Evolutionary conservation across 345 rosid species (phyloP), one percentile per base, ranked within the genome.

Genomic region (Lumnitzera racemosa): DNA sequence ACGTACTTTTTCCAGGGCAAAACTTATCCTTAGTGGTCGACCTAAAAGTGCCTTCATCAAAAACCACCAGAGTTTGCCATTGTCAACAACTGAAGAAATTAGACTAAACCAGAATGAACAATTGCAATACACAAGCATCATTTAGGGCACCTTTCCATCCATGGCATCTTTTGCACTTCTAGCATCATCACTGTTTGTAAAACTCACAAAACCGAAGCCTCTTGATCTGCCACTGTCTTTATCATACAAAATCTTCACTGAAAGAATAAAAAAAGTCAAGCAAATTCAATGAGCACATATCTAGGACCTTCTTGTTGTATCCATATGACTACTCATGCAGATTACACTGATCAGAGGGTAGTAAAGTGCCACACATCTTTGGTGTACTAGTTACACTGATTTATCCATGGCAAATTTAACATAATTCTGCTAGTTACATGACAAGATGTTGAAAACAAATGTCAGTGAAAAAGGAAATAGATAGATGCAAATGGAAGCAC

Each of bases 121-220:
- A 16, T 12, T 47, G 53, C 48, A 10, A 13, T 52, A 46, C 0
- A 24, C 17, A 52, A 10, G 24, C 1, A n/a, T 11, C 17, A 51
- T 15, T 3, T 51, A 51, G 14, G 16, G 61, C 59, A 89, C 96
- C 95, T 78, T 90, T 43, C 97, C 97, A 76, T 94, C 96, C 97
- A 90, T 90, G 65, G 91, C 91, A 62, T 84, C 86, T 80, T 83
- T 94, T 1, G 97, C 99, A 64, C 68, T 62, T 9, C 46, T 16
- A 58, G 97, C 96, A 46, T 84, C 75, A 12, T 61, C 76, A 71
- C 79, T 78, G 61, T 80, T 78, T 13, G 74, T 57, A 63, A 87
- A 94, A 62, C 77, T 82, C 57, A 94, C 90, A 70, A 90, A 94
- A 16, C 99, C 99, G 24, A 85, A 90, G 5, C 99, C 90, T 88